These are phyloP conservation scores for Debaryomyces prosopidis DNA, from an alignment of 805 yeast species.

Conservation along the genomic window DNA sequence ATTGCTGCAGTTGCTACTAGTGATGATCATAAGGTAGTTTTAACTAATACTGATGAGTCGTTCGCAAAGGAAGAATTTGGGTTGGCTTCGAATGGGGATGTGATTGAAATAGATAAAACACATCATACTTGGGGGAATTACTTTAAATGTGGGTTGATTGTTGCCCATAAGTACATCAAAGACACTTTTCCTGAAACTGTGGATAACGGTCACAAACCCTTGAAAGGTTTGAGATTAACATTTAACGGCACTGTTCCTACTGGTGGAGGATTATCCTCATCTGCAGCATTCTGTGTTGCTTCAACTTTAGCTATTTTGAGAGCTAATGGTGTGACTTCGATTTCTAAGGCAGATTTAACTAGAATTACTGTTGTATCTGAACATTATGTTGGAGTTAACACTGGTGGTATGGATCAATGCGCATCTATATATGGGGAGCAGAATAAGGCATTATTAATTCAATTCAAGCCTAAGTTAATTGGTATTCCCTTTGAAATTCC, in stretches of 20 bases:
- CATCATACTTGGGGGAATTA: conserved; percentile 65
- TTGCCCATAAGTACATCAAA: conserved; percentile 52
- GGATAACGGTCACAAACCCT: conserved; percentile 16
- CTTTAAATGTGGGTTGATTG: conserved; percentile 64
- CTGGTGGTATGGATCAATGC: conserved; percentile 81
- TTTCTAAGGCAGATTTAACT: conserved; percentile 55
- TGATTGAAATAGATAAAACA: conserved; percentile 48
- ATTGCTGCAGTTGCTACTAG: conserved; percentile 48
- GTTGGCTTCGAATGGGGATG: conserved; percentile 40
- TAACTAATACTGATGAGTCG: conserved; percentile 32
- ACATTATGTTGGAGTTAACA: conserved; percentile 71
- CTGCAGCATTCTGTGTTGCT: conserved; percentile 72
- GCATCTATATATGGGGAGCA: conserved; percentile 67
- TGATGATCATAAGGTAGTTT: conserved; percentile 25
- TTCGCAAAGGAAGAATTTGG: conserved; percentile 38
- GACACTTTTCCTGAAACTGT: conserved; percentile 29
- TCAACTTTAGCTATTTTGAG: conserved; percentile 57
- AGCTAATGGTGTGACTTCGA: conserved; percentile 45
- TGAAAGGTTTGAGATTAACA: conserved; percentile 52
- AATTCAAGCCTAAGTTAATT: conserved; percentile 57
- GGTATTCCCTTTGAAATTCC: conserved; percentile 61
- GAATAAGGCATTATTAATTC: conserved; percentile 57
- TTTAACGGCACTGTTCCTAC: conserved; percentile 70
- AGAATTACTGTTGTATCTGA: conserved; percentile 64
- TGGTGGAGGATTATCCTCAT: conserved; percentile 69